Percentiles rank a stretch among this genome's conserved stretches.
These are phyloP conservation scores for Potentilla sterilis DNA, from an alignment of 306 rosid species.

Conservation along the genomic window DNA sequence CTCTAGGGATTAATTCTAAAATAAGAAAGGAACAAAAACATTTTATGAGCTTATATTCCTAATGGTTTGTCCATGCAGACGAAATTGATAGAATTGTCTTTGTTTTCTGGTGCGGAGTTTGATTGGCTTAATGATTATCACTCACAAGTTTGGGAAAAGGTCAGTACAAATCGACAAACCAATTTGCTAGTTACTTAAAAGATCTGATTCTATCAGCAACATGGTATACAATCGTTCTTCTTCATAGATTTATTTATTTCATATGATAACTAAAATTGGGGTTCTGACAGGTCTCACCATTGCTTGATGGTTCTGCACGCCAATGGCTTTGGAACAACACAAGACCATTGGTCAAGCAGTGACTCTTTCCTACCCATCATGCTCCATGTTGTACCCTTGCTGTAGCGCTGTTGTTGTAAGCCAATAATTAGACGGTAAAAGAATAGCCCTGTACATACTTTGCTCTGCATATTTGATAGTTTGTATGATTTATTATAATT, in stretches of 20 bases:
- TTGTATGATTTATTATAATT: not conserved
- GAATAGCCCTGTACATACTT: not conserved
- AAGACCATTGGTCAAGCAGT: slow-evolving; percentile 39
- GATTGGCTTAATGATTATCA: slow-evolving; percentile 85
- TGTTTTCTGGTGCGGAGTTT: slow-evolving; percentile 66
- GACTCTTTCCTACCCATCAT: not conserved
- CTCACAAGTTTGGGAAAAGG: slow-evolving; percentile 93
- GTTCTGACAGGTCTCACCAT: slow-evolving; percentile 68
- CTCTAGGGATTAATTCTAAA: not conserved
- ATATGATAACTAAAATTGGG: slow-evolving; percentile 19
- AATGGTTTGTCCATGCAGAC: slow-evolving; percentile 52
- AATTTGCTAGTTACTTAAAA: not conserved
- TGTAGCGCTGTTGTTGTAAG: too few relatives aligned
- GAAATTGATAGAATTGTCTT: slow-evolving; percentile 69
- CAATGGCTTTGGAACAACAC: slow-evolving; percentile 95
- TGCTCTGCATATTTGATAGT: not conserved
- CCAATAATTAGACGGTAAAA: not conserved
- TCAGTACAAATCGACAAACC: slow-evolving; percentile 17
- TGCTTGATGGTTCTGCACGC: slow-evolving; percentile 69
- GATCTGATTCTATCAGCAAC: not conserved
- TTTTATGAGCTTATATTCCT: not conserved
- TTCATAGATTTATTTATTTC: not conserved
- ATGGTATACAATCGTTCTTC: not conserved
- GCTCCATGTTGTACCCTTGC: not conserved
- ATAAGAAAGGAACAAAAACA: not conserved